Evolutionary conservation across 2,329 filamentous ascomycete species (phyloP), one percentile per base, ranked within the genome.

Genomic region (Penicillium sp.): DNA sequence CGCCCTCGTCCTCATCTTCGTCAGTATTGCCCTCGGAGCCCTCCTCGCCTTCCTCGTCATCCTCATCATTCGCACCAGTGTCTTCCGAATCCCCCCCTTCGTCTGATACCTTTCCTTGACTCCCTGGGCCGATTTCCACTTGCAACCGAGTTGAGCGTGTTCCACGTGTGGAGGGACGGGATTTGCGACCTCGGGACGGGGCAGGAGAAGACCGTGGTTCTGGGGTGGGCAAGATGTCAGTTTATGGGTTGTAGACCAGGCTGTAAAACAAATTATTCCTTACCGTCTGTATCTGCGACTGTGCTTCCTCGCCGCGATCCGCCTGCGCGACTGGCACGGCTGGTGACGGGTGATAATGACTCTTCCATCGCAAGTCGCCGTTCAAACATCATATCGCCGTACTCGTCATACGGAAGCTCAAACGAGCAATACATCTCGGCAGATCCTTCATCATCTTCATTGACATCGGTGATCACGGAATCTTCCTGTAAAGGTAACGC

Each of bases 371-470:
- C 76, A 40, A 80, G 59, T 53, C 79, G 65, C 58, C 74, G 70
- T 48, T 76, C 76, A 62, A 80, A 80, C 77, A 79, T 81, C 70
- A 79, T 66, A 24, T 75, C 73, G 37, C 76, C 75, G 55, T 77
- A 79, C 62, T 78, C 76, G 43, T 76, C 73, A 32, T 78, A 71
- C 0, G 87, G 87, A 5, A 90, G 78, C 29, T 82, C 79, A 63
- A 91, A 91, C 26, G 88, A 84, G 52, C 84, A 80, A 69, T 87
- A 90, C 56, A 82, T 80, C 24, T 86, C 82, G 53, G 82, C 69
- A 0, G 61, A 79, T 20, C 59, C 55, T 16, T 73, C 72, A 58
- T 72, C 66, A 29, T 85, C 84, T 34, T 88, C 85, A 32, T 82
- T 80, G 32, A 80, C 78, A 35, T 84, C 80, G 58, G 81, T 80